phyloP scores from a whole-genome alignment of 2,329 filamentous ascomycete genomes.

The Fonsecaea monophora region DNA sequence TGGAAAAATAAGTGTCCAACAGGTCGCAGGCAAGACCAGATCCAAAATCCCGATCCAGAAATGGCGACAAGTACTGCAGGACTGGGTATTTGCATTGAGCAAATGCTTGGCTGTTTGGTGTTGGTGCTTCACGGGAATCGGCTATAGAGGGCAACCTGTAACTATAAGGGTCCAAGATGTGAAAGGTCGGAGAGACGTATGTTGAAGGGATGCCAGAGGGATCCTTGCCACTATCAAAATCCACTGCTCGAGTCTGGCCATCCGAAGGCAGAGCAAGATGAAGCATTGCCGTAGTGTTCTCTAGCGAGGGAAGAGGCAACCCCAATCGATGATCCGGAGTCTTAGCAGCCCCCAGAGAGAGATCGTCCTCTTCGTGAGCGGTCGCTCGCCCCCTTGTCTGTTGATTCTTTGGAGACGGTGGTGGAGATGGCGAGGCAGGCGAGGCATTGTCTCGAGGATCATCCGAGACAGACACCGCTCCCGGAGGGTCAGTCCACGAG shows the following conservation, averaged over 20 bases:
- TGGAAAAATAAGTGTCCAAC: conserved; percentile 57
- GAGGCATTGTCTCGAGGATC: neutral
- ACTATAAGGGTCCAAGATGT: conserved; percentile 35
- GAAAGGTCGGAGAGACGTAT: conserved; percentile 35
- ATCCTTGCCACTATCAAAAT: conserved; percentile 28
- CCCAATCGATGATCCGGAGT: conserved; percentile 5
- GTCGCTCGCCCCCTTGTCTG: neutral
- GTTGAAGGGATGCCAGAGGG: conserved; percentile 31
- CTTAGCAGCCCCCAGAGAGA: conserved; percentile 12
- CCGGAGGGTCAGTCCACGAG: conserved; percentile 12
- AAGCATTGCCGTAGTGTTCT: conserved; percentile 26
- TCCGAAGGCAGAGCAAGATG: conserved; percentile 22
- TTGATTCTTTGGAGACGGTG: conserved; percentile 4
- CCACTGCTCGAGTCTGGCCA: conserved; percentile 16
- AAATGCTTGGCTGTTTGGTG: conserved; percentile 30
- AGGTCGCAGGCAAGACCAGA: conserved; percentile 53
- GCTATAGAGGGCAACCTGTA: conserved; percentile 36
- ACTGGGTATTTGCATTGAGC: conserved; percentile 32
- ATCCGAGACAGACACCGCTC: conserved; percentile 11
- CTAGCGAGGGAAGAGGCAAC: conserved; percentile 22
- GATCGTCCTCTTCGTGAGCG: neutral
- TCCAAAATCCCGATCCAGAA: conserved; percentile 33
- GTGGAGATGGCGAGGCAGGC: conserved; percentile 7
- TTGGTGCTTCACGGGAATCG: conserved; percentile 31
- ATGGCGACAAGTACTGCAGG: conserved; percentile 34